Percentiles rank a stretch among this genome's conserved stretches.
Conservation (phyloP, 2,329 filamentous ascomycete species). For the Chrysosporium keratinophilum region DNA sequence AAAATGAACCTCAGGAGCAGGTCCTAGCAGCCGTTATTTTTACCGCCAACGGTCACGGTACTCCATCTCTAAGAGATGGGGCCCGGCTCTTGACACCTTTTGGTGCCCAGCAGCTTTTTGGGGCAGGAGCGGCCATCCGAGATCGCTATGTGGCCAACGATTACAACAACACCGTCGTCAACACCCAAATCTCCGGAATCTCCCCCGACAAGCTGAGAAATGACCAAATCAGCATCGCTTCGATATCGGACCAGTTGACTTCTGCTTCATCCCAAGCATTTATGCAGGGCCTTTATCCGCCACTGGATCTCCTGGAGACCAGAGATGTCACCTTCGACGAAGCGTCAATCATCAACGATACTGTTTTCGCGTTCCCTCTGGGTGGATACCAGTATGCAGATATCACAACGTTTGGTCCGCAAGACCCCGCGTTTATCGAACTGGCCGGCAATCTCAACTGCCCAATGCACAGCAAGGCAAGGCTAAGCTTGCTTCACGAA, state of each 20-base stretch:
- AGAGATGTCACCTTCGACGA: constrained; percentile 27
- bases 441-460: constrained; percentile 42
- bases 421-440: constrained; percentile 44
- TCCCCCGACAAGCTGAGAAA: constrained; percentile 37
- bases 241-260: constrained; percentile 40
- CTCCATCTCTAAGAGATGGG: constrained; percentile 34
- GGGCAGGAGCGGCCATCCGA: constrained; percentile 43
- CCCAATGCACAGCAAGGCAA: constrained; percentile 28
- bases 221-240: constrained; percentile 40
- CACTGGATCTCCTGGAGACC: constrained; percentile 29
- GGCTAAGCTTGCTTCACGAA: constrained; percentile 34
- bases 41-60: constrained; percentile 46
- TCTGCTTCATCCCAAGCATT: constrained; percentile 49
- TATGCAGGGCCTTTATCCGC: constrained; percentile 52
- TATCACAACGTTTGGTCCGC: constrained; percentile 35
- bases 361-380: constrained; percentile 39
- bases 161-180: constrained; percentile 18
- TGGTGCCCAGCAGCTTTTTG: constrained; percentile 46
- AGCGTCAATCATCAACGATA: constrained; percentile 40
- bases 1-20: constrained; percentile 24
- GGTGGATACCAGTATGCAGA: constrained; percentile 49
- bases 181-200: constrained; percentile 37
- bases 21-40: constrained; percentile 45
- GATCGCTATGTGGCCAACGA: constrained; percentile 40
- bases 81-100: constrained; percentile 40